Evolutionary conservation across 805 yeast genomes (phyloP), one percentile per base, ranked within the genome.

Genomic region (Schwanniomyces sp.): DNA sequence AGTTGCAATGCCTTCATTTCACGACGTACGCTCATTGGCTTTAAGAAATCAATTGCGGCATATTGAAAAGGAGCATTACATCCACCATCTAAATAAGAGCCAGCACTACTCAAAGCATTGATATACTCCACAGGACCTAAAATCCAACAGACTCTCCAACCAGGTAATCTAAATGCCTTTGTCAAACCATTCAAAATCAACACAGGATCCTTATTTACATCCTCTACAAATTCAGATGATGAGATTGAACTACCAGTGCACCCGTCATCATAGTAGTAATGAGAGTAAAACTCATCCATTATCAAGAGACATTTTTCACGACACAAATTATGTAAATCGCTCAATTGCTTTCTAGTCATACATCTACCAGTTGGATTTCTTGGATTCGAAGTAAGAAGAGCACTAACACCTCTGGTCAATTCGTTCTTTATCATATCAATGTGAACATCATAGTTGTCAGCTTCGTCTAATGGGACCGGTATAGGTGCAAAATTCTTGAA

Each of bases 61-160:
- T 75, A 77, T 54, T 81, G 86, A 70, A 81, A 80, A 1, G 85
- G 85, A 26, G 80, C 78, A 55, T 81, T 81, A 17, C 82, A 70
- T 27, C 86, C 86, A 41, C 86, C 86, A 51, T 81, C 86, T 49
- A 81, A 63, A 50, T 68, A 81, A 1, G 85, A 80, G 2, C 85
- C 86, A 4, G 85, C 83, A 24, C 82, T 76, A 44, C 80, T 69
- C 50, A 81, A 69, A 3, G 83, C 79, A 44, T 66, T 68, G 52
- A 81, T 78, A 57, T 81, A 81, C 44, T 78, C 81, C 54, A 79
- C 84, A 14, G 86, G 86, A 1, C 85, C 86, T 49, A 81, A 66
- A 45, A 81, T 71, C 86, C 86, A 81, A 54, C 85, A 80, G 9
- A 78, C 76, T 63, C 86, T 70, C 85, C 85, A 81, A 1, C 86